Base-by-base conservation (phyloP, 441 rosid species). In the Euphorbia celastroides region DNA sequence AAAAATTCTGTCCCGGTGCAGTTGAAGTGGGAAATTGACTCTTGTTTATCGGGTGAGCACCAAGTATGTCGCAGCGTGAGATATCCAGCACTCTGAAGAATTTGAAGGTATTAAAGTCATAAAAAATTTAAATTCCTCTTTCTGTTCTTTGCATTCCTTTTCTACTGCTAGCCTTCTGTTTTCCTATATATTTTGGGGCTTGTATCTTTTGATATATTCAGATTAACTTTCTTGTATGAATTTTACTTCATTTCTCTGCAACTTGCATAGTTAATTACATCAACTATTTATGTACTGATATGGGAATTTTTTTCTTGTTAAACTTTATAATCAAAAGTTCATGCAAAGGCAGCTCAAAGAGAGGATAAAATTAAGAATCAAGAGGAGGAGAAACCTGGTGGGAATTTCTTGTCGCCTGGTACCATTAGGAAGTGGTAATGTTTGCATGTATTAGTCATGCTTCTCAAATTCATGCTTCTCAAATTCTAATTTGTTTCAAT, bases 61-160 rank as follows among this genome's bases (percentile, higher is more conserved):
- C 32, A 36, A 60, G 68, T 54, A 94, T 89, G 98, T 89, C 92
- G 60, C 89, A 87, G 75, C 86, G 94, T 44, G 97, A 89, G 83
- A 82, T 94, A 23, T 91, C 97, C 66, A 83, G 78, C 71, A 94
- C 98, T 57, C 79, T 94, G 77, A 87, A 69, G 86, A 90, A 83
- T 79, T 81, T 94, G 72, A 94, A 89, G 98, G 99, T 94, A 82
- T 55, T 86, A 75, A 54, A 10, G 14, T 44, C n/a, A 26, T 28
- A 46, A 48, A 30, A n/a, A n/a, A n/a, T 36, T 64, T 23, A 23
- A 65, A 16, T 17, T 16, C 13, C 64, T 14, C 27, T 32, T 17
- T 12, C 27, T 55, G 20, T 9, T 30, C 20, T 22, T 13, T 14
- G 26, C 32, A 19, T 58, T 36, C 19, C 14, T 57, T 61, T 66